Evolutionary conservation across 2,329 filamentous ascomycete genomes (phyloP), one percentile per base, ranked within the genome.

Genomic region (Mollisiaceae sp.): DNA sequence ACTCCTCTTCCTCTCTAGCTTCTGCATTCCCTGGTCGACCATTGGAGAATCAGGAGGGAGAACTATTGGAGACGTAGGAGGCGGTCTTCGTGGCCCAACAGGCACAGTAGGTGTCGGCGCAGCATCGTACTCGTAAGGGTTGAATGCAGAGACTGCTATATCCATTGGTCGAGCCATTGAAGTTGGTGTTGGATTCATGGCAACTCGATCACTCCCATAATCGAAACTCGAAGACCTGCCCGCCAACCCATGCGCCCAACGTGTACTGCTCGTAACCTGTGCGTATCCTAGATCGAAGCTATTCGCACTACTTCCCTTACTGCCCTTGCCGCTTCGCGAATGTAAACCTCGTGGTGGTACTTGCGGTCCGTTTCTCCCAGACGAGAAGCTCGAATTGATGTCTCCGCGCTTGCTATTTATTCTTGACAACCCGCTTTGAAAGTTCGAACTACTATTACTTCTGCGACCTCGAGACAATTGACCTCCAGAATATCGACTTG

Each of bases 51-150:
- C 62, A 12, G 62, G 67, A 20, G 71, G 69, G 52, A 75, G 65
- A 65, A 76, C 69, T 56, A 77, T 77, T 67, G 72, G 77, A 52
- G 76, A 76, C 63, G 78, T 73, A 27, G 81, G 79, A 50, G 78
- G 79, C 55, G 78, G 72, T 70, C 85, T 80, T 68, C 93, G 87
- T 64, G 94, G 92, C 5, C 94, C 94, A 58, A 85, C 90, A 39
- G 92, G 93, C 41, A 97, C 84, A 35, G 89, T 94, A 5, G 94
- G 94, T 43, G 90, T 94, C 15, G 94, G 94, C 32, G 93, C 94
- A 60, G 93, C 91, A 75, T 95, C 91, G 78, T 90, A 88, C 72
- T 90, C 86, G 71, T 84, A 75, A 24, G 70, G 63, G 43, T 68
- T 60, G 36, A 72, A 70, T 0, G 69, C 24, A 24, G 71, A 45